A percentile compares a stretch with the other conserved stretches of the same genome.
phyloP scores from a whole-genome alignment of 345 rosid species.

The Camelina hispida region DNA sequence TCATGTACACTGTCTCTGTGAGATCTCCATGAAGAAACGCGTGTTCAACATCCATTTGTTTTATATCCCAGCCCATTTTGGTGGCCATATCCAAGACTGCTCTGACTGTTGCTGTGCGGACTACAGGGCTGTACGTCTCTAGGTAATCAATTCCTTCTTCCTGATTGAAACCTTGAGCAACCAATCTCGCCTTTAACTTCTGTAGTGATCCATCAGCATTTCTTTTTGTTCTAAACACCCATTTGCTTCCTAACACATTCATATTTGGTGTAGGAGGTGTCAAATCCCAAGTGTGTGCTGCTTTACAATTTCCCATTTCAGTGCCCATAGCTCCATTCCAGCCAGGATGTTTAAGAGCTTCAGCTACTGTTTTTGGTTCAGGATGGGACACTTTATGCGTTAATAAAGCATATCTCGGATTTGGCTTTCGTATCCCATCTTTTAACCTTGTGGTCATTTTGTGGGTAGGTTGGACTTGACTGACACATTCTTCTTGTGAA shows the following conservation, averaged over 20 bases:
- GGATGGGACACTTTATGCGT: not conserved
- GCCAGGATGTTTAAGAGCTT: not conserved
- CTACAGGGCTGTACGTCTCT: not conserved
- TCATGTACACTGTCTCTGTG: not conserved
- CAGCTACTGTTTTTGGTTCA: not conserved
- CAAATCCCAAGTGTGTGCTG: not conserved
- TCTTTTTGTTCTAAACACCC: not conserved
- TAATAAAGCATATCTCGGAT: not conserved
- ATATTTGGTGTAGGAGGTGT: not conserved
- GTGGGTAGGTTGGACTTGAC: not conserved
- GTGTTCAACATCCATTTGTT: not conserved
- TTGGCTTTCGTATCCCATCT: not conserved
- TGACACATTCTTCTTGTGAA: too few species aligned
- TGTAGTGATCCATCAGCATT: not conserved
- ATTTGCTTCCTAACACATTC: not conserved
- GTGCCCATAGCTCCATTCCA: not conserved
- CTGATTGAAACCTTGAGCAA: not conserved
- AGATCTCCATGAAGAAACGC: not conserved
- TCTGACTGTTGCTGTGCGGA: not conserved
- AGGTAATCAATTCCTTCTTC: not conserved
- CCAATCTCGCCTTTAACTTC: not conserved
- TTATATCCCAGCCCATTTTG: not conserved
- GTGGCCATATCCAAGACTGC: not conserved
- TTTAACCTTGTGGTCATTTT: not conserved
- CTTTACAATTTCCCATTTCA: not conserved